These are phyloP conservation scores for Neoboletus brunneissimus DNA, from an alignment of 768 basidiomycete species.

Conservation along the genomic window DNA sequence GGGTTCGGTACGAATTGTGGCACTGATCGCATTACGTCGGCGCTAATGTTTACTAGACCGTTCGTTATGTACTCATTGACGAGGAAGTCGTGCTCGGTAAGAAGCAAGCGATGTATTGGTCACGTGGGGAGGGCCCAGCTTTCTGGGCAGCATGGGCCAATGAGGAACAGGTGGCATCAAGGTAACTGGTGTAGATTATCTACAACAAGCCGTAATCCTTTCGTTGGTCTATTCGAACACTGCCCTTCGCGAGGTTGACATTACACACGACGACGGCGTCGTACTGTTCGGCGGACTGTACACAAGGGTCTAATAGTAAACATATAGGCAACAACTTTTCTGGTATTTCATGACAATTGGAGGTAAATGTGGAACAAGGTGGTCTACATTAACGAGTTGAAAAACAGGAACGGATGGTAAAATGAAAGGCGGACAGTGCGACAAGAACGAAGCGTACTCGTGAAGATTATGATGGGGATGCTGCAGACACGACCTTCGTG, in stretches of 20 bases:
- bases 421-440: conserved; percentile 6
- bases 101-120: conserved; percentile 71
- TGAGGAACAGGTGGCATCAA: conserved; percentile 46
- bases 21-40: not conserved
- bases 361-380: conserved; percentile 27
- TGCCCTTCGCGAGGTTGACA: not conserved
- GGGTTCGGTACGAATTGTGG: conserved; percentile 55
- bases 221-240: not conserved
- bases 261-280: not conserved
- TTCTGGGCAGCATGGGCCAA: conserved; percentile 80
- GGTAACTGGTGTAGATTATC: conserved; percentile 13
- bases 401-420: conserved; percentile 11
- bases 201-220: not conserved
- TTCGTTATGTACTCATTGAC: conserved; percentile 80
- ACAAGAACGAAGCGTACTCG: conserved; percentile 7
- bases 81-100: conserved; percentile 66
- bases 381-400: conserved; percentile 31
- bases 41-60: conserved; percentile 45
- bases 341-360: conserved; percentile 28
- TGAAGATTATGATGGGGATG: conserved; percentile 3
- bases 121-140: conserved; percentile 56
- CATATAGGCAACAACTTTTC: conserved; percentile 3
- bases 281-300: not conserved
- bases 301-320: not conserved
- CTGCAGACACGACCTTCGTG: not conserved